Evolutionary conservation across 2,329 filamentous ascomycete genomes (phyloP).

Genomic region (Penicillium oxalicum): DNA sequence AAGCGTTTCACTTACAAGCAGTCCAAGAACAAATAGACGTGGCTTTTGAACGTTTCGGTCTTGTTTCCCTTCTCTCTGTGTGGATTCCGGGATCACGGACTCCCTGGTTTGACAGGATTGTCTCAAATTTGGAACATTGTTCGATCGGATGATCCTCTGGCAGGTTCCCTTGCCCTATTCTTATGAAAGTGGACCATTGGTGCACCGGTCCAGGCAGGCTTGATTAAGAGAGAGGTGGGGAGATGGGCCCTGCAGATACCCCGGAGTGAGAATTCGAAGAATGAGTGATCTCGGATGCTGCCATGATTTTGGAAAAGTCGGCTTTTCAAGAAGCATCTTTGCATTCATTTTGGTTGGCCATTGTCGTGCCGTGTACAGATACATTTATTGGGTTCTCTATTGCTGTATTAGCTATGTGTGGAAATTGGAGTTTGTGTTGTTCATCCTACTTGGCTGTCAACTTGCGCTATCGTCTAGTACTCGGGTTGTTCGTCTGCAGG

Average conservation of each 20-base stretch:
- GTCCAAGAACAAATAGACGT: constrained; percentile 61
- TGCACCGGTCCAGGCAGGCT: too few relatives aligned
- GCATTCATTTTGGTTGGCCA: constrained; percentile 11
- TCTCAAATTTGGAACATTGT: too few relatives aligned
- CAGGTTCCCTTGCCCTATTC: too few relatives aligned
- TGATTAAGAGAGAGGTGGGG: too few relatives aligned
- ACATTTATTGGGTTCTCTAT: constrained; percentile 14
- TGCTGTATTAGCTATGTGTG: constrained; percentile 20
- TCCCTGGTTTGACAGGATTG: too few relatives aligned
- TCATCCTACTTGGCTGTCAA: neutral
- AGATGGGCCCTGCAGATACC: constrained; percentile 3
- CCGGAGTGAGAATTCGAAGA: neutral
- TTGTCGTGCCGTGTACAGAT: constrained; percentile 20
- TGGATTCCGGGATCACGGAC: too few relatives aligned
- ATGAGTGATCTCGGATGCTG: neutral
- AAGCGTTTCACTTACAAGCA: constrained; percentile 64
- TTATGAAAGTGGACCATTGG: too few relatives aligned
- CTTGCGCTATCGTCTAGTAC: neutral
- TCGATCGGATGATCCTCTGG: too few relatives aligned
- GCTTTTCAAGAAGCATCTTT: neutral
- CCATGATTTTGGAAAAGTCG: constrained; percentile 2
- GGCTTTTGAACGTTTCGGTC: neutral
- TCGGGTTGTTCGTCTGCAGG: too few relatives aligned
- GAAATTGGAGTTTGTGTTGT: constrained; percentile 14
- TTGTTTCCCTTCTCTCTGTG: too few relatives aligned